Evolutionary conservation across 805 yeast species (phyloP), one percentile per base, ranked within the genome.

Genomic region (Candida glaebosa): DNA sequence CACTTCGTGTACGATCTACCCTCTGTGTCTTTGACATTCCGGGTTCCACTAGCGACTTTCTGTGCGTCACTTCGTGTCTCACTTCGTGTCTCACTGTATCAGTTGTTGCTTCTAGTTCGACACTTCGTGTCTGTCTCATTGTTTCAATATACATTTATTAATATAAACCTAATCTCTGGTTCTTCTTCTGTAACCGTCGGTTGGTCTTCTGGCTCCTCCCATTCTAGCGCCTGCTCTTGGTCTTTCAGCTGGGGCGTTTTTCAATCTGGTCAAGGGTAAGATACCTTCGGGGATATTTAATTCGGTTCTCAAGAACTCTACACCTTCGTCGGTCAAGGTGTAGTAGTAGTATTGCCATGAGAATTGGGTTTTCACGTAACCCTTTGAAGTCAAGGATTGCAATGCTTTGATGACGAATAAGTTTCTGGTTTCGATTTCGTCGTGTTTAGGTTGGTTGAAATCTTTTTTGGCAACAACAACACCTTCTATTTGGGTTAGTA

Each of bases 271-370:
- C 75, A 86, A 83, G 71, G 99, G 99, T 75, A 89, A 91, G 73
- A 93, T 85, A 78, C 89, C 95, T 76, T 87, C 95, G 78, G 99
- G 99, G 66, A 93, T 82, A 84, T 90, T 89, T 75, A 93, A 85
- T 87, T 89, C 93, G 72, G 87, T 89, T 80, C 97, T 87, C 70
- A 93, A 85, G 86, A 79, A 93, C 71, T 89, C 96, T 57, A 93
- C 91, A 84, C 99, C 99, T 78, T 87, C 96, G 71, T 93, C 98
- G 71, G 98, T 93, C 72, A 93, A 86, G 81, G 99, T 88, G 95
- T 93, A 93, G 96, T 93, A 93, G 81, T 93, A 93, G 84, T 88
- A 88, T 84, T 90, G 97, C 99, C 99, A 93, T 68, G 98, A 91
- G 85, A 91, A 93, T 79, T 89, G 98, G 65, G 99, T 93, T 87